phyloP scores from a whole-genome alignment of 192 early-diverging fungal species.

The Coemansia nantahalensis region DNA sequence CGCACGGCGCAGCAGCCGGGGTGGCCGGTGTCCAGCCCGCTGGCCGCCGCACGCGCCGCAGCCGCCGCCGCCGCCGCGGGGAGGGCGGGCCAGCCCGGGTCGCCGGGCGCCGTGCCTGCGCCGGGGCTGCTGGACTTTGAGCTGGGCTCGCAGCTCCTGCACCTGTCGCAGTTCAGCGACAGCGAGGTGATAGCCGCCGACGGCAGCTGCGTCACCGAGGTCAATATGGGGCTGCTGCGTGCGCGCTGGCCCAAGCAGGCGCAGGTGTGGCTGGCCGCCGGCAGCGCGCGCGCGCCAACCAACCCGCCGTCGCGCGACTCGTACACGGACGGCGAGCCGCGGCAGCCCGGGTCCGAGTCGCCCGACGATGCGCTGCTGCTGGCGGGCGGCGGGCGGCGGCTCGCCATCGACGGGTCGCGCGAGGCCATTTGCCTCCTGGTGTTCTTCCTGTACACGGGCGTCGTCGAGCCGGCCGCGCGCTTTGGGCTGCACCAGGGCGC shows the following conservation, averaged over 20 bases:
- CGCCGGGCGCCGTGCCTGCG: not conserved
- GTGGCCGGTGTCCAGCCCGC: too few relatives aligned
- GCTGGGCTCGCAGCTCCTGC: slow-evolving; percentile 44
- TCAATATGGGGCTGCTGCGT: slow-evolving; percentile 46
- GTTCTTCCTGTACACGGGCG: slow-evolving; percentile 67
- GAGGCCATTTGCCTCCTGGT: slow-evolving; percentile 61
- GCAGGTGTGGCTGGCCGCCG: slow-evolving; percentile 29
- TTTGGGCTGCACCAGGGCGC: slow-evolving; percentile 55
- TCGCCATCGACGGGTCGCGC: slow-evolving; percentile 40
- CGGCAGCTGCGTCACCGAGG: slow-evolving; percentile 20
- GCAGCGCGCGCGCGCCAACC: not conserved
- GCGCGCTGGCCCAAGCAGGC: slow-evolving; percentile 51
- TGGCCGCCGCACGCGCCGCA: slow-evolving; percentile 23
- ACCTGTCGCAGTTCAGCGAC: slow-evolving; percentile 46
- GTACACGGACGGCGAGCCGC: slow-evolving; percentile 1
- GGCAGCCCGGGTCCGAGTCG: slow-evolving; percentile 42
- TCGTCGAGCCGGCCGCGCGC: slow-evolving; percentile 65
- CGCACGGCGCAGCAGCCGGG: too few relatives aligned
- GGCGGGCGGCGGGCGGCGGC: slow-evolving; percentile 42
- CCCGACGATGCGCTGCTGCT: slow-evolving; percentile 11
- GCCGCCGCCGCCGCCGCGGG: slow-evolving; percentile 23
- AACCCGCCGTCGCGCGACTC: slow-evolving; percentile 1
- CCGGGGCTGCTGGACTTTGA: slow-evolving; percentile 24
- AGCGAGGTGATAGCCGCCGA: slow-evolving; percentile 32
- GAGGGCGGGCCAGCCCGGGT: not conserved